Evolutionary conservation across 352 stramenopile genomes (phyloP).

Genomic region (Pythium aquatile): DNA sequence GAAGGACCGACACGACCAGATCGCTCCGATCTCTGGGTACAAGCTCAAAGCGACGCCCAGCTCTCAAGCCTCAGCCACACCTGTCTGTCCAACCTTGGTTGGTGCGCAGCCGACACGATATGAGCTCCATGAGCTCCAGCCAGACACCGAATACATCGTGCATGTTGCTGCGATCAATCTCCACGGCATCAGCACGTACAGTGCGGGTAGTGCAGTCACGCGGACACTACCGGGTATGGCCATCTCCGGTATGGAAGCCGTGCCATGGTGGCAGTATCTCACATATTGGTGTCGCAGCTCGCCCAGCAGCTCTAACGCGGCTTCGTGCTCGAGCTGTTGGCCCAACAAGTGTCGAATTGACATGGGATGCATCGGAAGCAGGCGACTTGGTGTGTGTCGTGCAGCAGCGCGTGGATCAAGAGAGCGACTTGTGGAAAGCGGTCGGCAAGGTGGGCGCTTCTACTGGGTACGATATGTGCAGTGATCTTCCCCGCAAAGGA

Average conservation of each 20-base stretch:
- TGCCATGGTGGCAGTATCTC: background rate
- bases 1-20: conserved; percentile 32
- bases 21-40: conserved; percentile 63
- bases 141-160: conserved; percentile 43
- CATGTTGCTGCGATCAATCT: conserved; percentile 56
- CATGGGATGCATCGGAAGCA: conserved; percentile 3
- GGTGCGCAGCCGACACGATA: conserved; percentile 31
- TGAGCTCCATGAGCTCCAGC: conserved; percentile 31
- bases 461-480: background rate
- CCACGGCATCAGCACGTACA: conserved; percentile 57
- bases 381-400: conserved; percentile 21
- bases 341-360: conserved; percentile 11
- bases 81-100: conserved; percentile 29
- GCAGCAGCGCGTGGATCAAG: conserved; percentile 27
- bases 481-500: background rate
- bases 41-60: conserved; percentile 36
- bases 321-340: conserved; percentile 6
- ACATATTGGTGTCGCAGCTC: conserved; percentile 6
- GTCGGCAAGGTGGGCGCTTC: conserved; percentile 23
- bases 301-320: conserved; percentile 6
- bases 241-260: background rate
- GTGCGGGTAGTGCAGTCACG: conserved; percentile 27
- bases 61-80: conserved; percentile 1
- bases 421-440: conserved; percentile 26
- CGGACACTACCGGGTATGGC: conserved; percentile 35